A percentile compares a stretch with the other conserved stretches of the same genome.
phyloP scores from a whole-genome alignment of 345 rosid genomes.

The Rubroshorea leprosula region DNA sequence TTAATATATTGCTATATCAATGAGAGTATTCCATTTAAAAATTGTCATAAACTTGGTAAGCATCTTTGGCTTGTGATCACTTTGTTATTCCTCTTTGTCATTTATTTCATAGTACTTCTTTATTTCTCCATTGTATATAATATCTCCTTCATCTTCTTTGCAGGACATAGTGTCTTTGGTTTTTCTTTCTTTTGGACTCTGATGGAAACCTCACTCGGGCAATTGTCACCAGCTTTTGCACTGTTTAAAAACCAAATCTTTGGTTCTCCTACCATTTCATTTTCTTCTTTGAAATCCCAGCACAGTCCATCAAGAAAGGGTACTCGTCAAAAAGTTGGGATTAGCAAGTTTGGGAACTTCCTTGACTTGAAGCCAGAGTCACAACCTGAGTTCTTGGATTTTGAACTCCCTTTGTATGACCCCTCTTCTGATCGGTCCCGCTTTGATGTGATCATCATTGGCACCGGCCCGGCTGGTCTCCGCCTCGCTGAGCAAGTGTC shows the following conservation, averaged over 20 bases:
- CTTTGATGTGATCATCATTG: slow-evolving; percentile 53
- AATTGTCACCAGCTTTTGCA: slow-evolving; percentile 21
- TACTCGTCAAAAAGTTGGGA: slow-evolving; percentile 12
- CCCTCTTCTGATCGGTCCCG: slow-evolving; percentile 25
- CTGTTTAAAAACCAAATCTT: not conserved
- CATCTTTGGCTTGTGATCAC: slow-evolving; percentile 2
- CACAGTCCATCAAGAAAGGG: slow-evolving; percentile 4
- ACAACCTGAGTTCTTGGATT: slow-evolving; percentile 28
- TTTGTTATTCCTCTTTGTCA: slow-evolving; percentile 9
- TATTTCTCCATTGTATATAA: not conserved
- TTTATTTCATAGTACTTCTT: not conserved
- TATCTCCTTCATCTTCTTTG: not conserved
- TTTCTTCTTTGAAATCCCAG: slow-evolving; percentile 13
- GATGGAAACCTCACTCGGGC: slow-evolving; percentile 31
- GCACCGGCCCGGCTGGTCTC: slow-evolving; percentile 67
- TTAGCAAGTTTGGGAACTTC: slow-evolving; percentile 39
- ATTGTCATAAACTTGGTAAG: not conserved
- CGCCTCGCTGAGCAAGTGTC: slow-evolving; percentile 62
- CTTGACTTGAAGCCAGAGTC: slow-evolving; percentile 44
- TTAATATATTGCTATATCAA: not conserved
- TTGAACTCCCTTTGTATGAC: slow-evolving; percentile 36
- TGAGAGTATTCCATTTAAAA: not conserved
- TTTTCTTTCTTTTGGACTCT: not conserved
- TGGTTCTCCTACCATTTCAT: slow-evolving; percentile 1
- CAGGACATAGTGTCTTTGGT: not conserved